These are phyloP conservation scores for Fusarium bactridioides DNA, from an alignment of 2,329 filamentous ascomycete genomes.

Conservation along the genomic window DNA sequence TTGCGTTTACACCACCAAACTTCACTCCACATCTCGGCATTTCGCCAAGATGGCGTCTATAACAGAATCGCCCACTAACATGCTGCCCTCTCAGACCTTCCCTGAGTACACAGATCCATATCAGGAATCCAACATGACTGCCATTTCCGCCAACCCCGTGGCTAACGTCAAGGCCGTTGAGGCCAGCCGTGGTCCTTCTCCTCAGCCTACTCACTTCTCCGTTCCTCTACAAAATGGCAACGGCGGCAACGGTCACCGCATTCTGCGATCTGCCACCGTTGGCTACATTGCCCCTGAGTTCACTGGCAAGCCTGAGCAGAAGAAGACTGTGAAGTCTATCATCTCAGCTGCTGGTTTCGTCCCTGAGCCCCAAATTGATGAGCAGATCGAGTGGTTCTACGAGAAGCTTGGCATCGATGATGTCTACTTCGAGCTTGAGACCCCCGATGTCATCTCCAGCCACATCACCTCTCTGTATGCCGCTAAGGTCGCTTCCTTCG, in stretches of 20 bases:
- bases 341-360: conserved; percentile 86
- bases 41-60: conserved; percentile 49
- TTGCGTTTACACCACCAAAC: conserved; percentile 17
- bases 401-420: conserved; percentile 97
- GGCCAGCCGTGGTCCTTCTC: conserved; percentile 75
- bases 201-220: conserved; percentile 86
- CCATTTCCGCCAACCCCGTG: conserved; percentile 52
- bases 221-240: conserved; percentile 62
- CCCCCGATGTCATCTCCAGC: conserved; percentile 84
- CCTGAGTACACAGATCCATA: conserved; percentile 55
- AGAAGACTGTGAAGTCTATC: conserved; percentile 83
- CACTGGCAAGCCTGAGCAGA: conserved; percentile 90
- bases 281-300: conserved; percentile 97
- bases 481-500: conserved; percentile 93
- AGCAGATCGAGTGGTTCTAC: conserved; percentile 96
- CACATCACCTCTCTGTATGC: conserved; percentile 97
- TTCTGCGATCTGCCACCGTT: conserved; percentile 86
- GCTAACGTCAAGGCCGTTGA: conserved; percentile 50
- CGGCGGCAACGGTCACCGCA: conserved; percentile 70
- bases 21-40: conserved; percentile 13
- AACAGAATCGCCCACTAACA: conserved; percentile 51
- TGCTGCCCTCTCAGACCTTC: conserved; percentile 51
- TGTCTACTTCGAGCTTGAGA: conserved; percentile 96
- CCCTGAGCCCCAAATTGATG: conserved; percentile 80
- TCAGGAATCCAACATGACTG: conserved; percentile 47